These are phyloP conservation scores for Berkeleyomyces basicola DNA, from an alignment of 2,329 filamentous ascomycete genomes.

Conservation along the genomic window DNA sequence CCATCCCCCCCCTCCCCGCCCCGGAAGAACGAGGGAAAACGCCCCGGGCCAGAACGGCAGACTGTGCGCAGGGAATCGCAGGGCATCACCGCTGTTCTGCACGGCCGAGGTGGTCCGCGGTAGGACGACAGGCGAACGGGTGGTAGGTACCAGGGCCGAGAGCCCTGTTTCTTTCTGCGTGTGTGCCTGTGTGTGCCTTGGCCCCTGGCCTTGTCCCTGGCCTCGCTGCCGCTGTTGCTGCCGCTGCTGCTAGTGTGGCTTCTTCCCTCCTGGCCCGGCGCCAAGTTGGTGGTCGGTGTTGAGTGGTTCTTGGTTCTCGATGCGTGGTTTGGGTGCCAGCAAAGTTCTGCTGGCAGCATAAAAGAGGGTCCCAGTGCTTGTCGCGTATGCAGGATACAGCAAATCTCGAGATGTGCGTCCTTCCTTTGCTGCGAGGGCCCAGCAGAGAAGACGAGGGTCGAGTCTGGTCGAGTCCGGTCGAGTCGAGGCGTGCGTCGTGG, in stretches of 20 bases:
- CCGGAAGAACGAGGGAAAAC: not conserved
- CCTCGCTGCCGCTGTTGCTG: too few species aligned
- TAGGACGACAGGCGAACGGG: not conserved
- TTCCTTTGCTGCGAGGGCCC: not conserved
- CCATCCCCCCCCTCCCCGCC: not conserved
- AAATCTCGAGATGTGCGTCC: not conserved
- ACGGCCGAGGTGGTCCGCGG: not conserved
- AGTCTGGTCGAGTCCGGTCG: too few species aligned
- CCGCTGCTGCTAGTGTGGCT: too few species aligned
- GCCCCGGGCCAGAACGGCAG: not conserved
- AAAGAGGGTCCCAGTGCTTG: not conserved
- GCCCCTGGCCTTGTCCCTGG: too few species aligned
- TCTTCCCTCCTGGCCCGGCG: too few species aligned
- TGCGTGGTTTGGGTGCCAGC: not conserved
- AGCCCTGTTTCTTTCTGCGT: too few species aligned
- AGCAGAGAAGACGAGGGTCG: too few species aligned
- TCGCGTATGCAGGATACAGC: not conserved
- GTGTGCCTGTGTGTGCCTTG: too few species aligned
- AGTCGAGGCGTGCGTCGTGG: too few species aligned
- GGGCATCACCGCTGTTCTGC: slow-evolving; percentile 1
- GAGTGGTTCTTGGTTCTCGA: too few species aligned
- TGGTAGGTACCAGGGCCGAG: too few species aligned
- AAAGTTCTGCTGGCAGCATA: not conserved
- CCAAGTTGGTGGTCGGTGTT: too few species aligned
- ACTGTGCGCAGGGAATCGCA: not conserved